Conservation (phyloP, 345 rosid genomes). For the Eucalyptus pauciflora region DNA sequence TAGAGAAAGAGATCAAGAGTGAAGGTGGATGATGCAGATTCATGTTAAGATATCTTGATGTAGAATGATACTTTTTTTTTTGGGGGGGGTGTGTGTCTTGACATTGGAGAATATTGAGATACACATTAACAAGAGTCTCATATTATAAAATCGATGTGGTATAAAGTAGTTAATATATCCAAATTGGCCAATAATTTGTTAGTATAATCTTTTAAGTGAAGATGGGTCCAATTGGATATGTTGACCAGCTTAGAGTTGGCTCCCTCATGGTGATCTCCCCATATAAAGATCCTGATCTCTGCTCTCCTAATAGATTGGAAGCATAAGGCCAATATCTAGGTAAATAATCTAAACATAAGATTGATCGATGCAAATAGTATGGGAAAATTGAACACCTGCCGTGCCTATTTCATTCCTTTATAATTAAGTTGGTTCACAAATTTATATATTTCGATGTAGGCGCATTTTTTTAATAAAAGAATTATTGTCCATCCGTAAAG, state of each 20-base stretch:
- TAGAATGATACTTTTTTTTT: neutral
- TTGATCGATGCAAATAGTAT: neutral
- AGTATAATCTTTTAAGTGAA: neutral
- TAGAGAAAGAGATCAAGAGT: neutral
- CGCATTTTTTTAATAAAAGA: neutral
- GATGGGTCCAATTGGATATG: neutral
- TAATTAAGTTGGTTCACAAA: neutral
- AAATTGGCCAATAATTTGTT: neutral
- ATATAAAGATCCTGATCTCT: rapidly evolving
- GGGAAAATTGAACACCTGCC: neutral
- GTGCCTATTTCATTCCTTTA: neutral
- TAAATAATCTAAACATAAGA: neutral
- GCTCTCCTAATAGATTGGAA: neutral
- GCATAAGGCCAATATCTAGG: neutral
- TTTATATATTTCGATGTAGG: neutral
- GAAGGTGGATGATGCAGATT: neutral
- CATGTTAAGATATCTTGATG: neutral
- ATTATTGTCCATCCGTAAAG: neutral
- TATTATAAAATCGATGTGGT: neutral
- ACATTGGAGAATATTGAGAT: neutral
- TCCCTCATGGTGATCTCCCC: neutral
- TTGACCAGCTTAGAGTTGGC: neutral
- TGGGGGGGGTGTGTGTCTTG: neutral
- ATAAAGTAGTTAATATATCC: neutral
- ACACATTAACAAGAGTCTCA: neutral